phyloP scores from a whole-genome alignment of 1,139 yeast genomes.

The Pichia sp. region DNA sequence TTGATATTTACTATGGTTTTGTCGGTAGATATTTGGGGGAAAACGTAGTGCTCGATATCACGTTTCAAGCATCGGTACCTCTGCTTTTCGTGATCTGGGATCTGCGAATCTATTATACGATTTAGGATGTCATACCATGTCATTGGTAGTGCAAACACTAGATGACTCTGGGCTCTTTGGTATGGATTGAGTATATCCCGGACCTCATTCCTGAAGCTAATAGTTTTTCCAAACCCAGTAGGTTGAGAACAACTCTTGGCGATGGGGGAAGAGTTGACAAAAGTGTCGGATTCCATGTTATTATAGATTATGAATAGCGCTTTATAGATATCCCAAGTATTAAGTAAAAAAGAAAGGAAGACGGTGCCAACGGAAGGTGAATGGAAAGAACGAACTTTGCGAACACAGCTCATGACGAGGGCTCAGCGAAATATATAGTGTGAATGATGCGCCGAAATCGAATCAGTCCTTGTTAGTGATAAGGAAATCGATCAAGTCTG shows the following conservation, averaged over 20 bases:
- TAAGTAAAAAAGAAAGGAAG: neutral
- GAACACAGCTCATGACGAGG: neutral
- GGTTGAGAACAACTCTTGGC: neutral
- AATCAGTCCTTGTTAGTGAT: slow-evolving; percentile 17
- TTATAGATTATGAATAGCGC: neutral
- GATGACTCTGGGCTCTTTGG: neutral
- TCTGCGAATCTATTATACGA: neutral
- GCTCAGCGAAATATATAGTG: slow-evolving; percentile 2
- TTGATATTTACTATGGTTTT: slow-evolving; percentile 2
- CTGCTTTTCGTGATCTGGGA: neutral
- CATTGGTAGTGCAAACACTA: slow-evolving; percentile 9
- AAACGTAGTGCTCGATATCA: neutral
- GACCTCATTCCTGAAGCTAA: slow-evolving; percentile 7
- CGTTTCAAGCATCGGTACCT: neutral
- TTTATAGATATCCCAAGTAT: neutral
- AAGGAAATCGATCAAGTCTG: slow-evolving; percentile 41
- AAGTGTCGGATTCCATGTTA: neutral
- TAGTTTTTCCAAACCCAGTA: neutral
- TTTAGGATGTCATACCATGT: slow-evolving; percentile 6
- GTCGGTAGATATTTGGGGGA: slow-evolving; percentile 5
- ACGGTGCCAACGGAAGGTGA: neutral
- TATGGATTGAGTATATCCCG: slow-evolving; percentile 6
- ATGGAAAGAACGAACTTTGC: neutral
- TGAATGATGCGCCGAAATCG: neutral
- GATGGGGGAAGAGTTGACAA: slow-evolving; percentile 8